Conservation (phyloP, 2,329 filamentous ascomycete genomes). For the Exserohilum turcica region DNA sequence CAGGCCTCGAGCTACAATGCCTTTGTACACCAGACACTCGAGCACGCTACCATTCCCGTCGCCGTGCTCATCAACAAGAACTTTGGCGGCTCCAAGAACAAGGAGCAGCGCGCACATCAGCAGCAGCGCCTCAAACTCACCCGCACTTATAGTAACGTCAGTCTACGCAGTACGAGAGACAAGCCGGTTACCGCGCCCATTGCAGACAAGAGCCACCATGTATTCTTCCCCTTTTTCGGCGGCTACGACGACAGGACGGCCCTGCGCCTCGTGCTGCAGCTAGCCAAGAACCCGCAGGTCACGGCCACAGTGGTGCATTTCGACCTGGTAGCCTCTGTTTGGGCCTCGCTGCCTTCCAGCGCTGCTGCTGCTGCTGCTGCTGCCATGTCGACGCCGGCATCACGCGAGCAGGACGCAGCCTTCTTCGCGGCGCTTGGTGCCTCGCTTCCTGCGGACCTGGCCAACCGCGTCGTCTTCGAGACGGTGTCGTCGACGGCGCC, state of each 20-base stretch:
- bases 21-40: conserved; percentile 73
- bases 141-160: conserved; percentile 40
- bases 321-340: conserved; percentile 35
- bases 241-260: conserved; percentile 81
- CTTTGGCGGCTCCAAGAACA: conserved; percentile 59
- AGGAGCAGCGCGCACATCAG: conserved; percentile 24
- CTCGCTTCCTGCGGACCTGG: conserved; percentile 59
- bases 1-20: conserved; percentile 67
- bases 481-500: conserved; percentile 43
- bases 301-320: conserved; percentile 77
- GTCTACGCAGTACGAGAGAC: conserved; percentile 63
- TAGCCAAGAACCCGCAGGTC: conserved; percentile 78
- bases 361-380: too few species aligned
- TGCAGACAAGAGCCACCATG: conserved; percentile 73
- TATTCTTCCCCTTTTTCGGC: conserved; percentile 88
- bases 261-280: conserved; percentile 79
- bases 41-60: conserved; percentile 67
- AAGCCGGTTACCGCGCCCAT: conserved; percentile 61
- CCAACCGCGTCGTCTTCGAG: conserved; percentile 64
- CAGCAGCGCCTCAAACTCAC: conserved; percentile 21
- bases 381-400: conserved; percentile 12
- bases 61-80: conserved; percentile 81
- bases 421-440: conserved; percentile 65
- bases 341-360: conserved; percentile 15
- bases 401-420: conserved; percentile 53